A percentile compares a stretch with the other conserved stretches of the same genome.
phyloP scores from a whole-genome alignment of 148 eudicot genomes.

The Polygonum maritimum region DNA sequence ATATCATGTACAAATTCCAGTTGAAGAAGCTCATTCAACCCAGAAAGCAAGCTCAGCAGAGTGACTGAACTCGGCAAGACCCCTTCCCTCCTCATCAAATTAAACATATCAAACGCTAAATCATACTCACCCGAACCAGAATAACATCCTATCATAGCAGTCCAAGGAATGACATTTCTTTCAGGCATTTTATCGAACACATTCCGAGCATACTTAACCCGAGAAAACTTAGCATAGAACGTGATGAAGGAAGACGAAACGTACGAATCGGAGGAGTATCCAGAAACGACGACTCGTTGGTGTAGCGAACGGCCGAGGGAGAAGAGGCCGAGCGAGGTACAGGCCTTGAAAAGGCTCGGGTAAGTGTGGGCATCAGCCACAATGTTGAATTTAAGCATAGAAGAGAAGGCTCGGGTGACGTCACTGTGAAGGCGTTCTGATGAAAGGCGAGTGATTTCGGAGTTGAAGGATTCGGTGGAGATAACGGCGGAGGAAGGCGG shows the following conservation, averaged over 20 bases:
- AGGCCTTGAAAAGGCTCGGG: constrained; percentile 72
- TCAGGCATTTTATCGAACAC: constrained; percentile 70
- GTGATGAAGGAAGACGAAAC: constrained; percentile 57
- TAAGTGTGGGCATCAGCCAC: constrained; percentile 64
- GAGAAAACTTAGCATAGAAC: constrained; percentile 49
- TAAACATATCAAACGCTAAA: constrained; percentile 37
- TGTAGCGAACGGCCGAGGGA: constrained; percentile 54
- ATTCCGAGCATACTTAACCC: constrained; percentile 34
- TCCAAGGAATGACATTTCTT: constrained; percentile 72
- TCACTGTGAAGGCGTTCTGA: constrained; percentile 33
- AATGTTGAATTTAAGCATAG: constrained; percentile 43
- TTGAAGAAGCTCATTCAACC: constrained; percentile 33
- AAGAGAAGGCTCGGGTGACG: constrained; percentile 45
- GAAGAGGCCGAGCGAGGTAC: constrained; percentile 39
- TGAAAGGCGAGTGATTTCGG: constrained; percentile 53
- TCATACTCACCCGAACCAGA: constrained; percentile 30
- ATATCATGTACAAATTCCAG: constrained; percentile 49
- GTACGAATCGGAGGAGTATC: constrained; percentile 60
- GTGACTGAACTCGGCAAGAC: constrained; percentile 49
- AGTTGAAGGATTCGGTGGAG: constrained; percentile 46
- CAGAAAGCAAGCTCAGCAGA: constrained; percentile 42
- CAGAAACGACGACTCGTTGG: constrained; percentile 38
- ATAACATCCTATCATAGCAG: constrained; percentile 70
- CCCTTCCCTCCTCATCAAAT: constrained; percentile 50
- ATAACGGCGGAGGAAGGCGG: background rate